Evolutionary conservation across 1,284 basidiomycete genomes (phyloP).

Genomic region (Austroboletus novae-zelandiae): DNA sequence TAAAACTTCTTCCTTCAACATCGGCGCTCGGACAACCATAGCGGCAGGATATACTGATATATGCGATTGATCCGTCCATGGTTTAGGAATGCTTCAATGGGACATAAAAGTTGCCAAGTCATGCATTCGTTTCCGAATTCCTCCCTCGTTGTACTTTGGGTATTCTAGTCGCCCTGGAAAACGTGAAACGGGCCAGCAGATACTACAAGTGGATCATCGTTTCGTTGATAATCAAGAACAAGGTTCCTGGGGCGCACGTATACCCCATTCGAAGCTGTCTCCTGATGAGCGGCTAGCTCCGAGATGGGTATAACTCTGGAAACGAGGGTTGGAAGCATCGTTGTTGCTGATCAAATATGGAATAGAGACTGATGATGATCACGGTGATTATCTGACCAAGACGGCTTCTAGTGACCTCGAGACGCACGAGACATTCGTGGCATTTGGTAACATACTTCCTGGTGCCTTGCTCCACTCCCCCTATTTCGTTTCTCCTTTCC

Average conservation of each 20-base stretch:
- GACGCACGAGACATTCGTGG: conserved; percentile 2
- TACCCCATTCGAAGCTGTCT: neutral
- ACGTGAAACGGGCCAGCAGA: neutral
- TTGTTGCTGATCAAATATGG: conserved; percentile 16
- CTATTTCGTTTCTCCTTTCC: conserved; percentile 12
- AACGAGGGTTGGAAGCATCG: conserved; percentile 5
- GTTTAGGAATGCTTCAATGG: no score
- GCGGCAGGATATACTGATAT: no score
- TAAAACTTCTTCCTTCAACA: neutral
- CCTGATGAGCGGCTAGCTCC: neutral
- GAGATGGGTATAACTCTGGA: neutral
- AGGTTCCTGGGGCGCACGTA: neutral
- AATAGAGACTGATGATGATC: conserved; percentile 18
- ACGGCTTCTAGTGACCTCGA: neutral
- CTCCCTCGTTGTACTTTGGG: neutral
- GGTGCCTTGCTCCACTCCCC: conserved; percentile 2
- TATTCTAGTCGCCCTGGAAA: neutral
- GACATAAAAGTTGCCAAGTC: no score
- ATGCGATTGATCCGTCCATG: no score
- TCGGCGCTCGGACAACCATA: neutral
- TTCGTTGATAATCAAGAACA: conserved; percentile 8
- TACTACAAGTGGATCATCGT: conserved; percentile 4
- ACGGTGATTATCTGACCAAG: conserved; percentile 23
- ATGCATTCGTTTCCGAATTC: no score
- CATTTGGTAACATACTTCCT: neutral